Evolutionary conservation across 116 monocot species (phyloP).

Genomic region (Trichopus zeylanicus): DNA sequence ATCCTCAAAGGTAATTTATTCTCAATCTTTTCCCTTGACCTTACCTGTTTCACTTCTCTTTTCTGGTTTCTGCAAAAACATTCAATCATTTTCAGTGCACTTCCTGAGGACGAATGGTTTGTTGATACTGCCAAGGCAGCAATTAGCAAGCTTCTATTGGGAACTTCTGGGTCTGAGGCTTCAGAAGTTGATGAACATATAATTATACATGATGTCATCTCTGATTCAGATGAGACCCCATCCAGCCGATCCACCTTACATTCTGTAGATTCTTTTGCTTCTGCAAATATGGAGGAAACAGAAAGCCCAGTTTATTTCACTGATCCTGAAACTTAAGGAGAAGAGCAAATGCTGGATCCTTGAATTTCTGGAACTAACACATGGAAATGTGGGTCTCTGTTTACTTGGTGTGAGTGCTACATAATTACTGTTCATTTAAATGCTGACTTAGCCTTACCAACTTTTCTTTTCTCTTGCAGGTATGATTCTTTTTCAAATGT

Average conservation of each 20-base stretch:
- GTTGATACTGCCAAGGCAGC: slow-evolving; percentile 79
- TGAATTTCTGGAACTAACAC: too few relatives aligned
- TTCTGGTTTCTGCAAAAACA: neutral
- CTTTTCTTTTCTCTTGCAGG: too few relatives aligned
- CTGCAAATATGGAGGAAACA: slow-evolving; percentile 64
- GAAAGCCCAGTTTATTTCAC: slow-evolving; percentile 73
- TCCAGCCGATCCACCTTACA: slow-evolving; percentile 33
- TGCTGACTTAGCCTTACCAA: too few relatives aligned
- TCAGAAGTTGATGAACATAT: slow-evolving; percentile 55
- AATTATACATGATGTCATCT: slow-evolving; percentile 34
- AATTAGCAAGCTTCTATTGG: slow-evolving; percentile 67
- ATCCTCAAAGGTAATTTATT: slow-evolving; percentile 75
- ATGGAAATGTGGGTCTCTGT: too few relatives aligned
- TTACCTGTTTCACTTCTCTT: neutral
- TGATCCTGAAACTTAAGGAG: slow-evolving; percentile 59
- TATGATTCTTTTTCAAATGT: too few relatives aligned
- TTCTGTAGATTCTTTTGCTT: slow-evolving; percentile 81
- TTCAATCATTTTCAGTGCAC: slow-evolving; percentile 40
- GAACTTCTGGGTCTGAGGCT: slow-evolving; percentile 54
- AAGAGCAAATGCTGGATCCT: too few relatives aligned
- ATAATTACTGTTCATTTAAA: too few relatives aligned
- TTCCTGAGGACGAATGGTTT: slow-evolving; percentile 98
- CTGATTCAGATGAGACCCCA: slow-evolving; percentile 54
- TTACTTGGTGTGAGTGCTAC: too few relatives aligned
- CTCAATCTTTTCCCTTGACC: neutral